Evolutionary conservation across 2,329 filamentous ascomycete species (phyloP), one percentile per base, ranked within the genome.

Genomic region (Colletotrichum phormii): DNA sequence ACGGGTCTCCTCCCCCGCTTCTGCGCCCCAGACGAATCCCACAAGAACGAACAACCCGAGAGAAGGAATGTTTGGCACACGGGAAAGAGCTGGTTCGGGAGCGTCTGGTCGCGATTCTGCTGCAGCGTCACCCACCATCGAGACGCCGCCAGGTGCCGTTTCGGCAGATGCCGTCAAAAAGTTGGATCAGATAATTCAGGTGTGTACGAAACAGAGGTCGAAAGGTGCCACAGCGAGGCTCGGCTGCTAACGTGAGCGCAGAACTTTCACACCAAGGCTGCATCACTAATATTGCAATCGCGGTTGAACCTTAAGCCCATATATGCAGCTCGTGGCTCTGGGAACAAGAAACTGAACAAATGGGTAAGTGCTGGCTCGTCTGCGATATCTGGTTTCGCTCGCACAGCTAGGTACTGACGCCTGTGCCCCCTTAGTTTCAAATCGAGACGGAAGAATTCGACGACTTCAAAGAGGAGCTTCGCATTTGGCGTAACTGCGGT

Each of bases 381-480:
- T 58, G 2, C 13, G 12, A 22, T 24, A 22, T 26, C 62, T 37
- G 35, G 33, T 18, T 29, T 22, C 13, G 15, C 18, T 64, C 29
- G 29, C n/a, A 9, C 9, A 18, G 58, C 29, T 6, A 6, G 12
- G 18, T 53, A 33, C 29, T 73, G 37, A 71, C 31, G 22, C 33
- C 15, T 35, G 18, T 18, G n/a, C 35, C 11, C 22, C 37, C 62
- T 58, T 79, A 98, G 97, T 99, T 98, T 84, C 97, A 98, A 86
- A 91, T 98, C 77, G 93, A 98, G 76, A 92, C 98, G 57, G 94
- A 97, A 77, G 97, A 99, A 78, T 96, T 96, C 75, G 94, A 98
- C 79, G 91, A 94, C 73, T 95, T 98, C 79, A 88, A 89, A 78
- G 93, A 97, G 76, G 93, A 97, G 75, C 89, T 98, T 75, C 89